Evolutionary conservation across 78 protist genomes (phyloP).

Genomic region (Ministeria vibrans): DNA sequence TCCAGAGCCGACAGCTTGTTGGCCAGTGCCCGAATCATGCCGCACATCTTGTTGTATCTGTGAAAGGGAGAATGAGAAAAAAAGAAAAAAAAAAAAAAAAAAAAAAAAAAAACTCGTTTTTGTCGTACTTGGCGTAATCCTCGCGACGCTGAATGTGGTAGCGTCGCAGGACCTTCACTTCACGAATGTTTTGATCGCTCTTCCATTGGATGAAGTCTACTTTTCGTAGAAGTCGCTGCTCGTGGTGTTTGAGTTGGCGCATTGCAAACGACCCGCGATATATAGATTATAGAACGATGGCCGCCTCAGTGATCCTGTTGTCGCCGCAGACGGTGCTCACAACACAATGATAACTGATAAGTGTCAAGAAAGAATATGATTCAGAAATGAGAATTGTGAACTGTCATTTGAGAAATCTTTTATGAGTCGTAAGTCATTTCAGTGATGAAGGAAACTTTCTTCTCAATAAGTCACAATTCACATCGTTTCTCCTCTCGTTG

Average conservation of each 20-base stretch:
- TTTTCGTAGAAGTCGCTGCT: constrained; percentile 77
- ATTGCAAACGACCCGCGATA: too few relatives aligned
- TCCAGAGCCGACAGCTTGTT: constrained; percentile 25
- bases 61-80: neutral
- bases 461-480: too few relatives aligned
- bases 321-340: too few relatives aligned
- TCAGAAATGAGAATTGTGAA: too few relatives aligned
- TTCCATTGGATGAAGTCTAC: constrained; percentile 71
- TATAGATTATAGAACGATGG: too few relatives aligned
- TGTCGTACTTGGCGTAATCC: constrained; percentile 49
- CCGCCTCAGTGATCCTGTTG: too few relatives aligned
- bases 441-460: too few relatives aligned
- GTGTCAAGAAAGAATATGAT: too few relatives aligned
- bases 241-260: constrained; percentile 68
- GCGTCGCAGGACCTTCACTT: constrained; percentile 45
- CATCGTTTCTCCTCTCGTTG: too few relatives aligned
- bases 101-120: neutral
- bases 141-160: constrained; percentile 65
- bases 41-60: constrained; percentile 49
- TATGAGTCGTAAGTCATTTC: too few relatives aligned
- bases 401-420: too few relatives aligned
- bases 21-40: constrained; percentile 24
- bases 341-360: too few relatives aligned
- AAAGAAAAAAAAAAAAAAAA: neutral
- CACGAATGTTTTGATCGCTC: constrained; percentile 49